Evolutionary conservation across 306 rosid species (phyloP), one percentile per base, ranked within the genome.

Genomic region (Vigna reflexopilosa): DNA sequence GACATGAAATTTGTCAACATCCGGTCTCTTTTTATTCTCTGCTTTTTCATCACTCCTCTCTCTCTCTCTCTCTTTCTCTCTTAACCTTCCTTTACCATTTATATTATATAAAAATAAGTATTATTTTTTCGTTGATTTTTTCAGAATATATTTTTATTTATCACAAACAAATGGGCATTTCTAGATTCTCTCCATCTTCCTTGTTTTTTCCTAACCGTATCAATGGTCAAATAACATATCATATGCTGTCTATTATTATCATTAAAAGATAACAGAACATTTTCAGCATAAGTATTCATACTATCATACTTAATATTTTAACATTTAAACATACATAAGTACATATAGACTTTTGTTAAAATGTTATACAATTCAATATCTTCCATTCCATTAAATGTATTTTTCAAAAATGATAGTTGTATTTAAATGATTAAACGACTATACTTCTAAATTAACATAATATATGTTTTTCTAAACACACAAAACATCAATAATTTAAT

Each of bases 1-100:
- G 98, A 95, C 98, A 91, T 89, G 91, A 91, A 88, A 92, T 95
- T 92, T 95, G 98, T 95, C 98, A 87, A 92, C 96, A 91, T 91
- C 93, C 92, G 97, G 93, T 95, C 98, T 95, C 95, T 87, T 92
- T 92, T 86, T 95, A 95, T 95, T 95, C 98, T 86, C 93, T 95
- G 93, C 92, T 91, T 89, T 89, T 89, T 88, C 89, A 68, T 88
- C 91, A 83, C 88, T 89, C 86, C 88, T 89, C 88, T 26, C 28
- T 26, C 28, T 26, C 28, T 26, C 88, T 87, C 88, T 83, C 89
- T 76, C 79, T 32, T 34, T 26, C 48, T 26, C 67, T 28, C 67
- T 28, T 59, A 10, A 40, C 59, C 22, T 59, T 13, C 40, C 65
- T 73, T 75, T 78, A 94, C 79, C 80, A 34, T 62, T 36, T 36